Percentiles rank a stretch among this genome's conserved stretches.
Evolutionary conservation across 1,139 yeast genomes (phyloP).

Genomic region (Magnusiomyces ingens): DNA sequence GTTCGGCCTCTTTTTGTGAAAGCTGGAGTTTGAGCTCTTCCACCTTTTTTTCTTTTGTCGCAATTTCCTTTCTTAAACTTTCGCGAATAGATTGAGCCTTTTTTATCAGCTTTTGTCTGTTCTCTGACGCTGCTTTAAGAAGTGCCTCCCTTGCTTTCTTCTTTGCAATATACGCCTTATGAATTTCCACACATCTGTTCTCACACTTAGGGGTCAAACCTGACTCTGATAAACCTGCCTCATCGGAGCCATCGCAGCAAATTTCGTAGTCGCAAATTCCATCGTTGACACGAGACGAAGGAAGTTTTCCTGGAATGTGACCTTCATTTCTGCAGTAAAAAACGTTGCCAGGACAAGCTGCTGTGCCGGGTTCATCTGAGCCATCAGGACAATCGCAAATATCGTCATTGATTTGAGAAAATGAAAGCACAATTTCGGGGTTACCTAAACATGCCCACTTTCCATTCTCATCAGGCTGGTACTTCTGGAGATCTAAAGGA

Average conservation of each 20-base stretch:
- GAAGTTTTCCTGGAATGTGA: slow-evolving; percentile 43
- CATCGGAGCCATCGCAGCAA: slow-evolving; percentile 97
- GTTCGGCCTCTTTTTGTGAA: slow-evolving; percentile 5
- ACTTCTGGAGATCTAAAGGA: slow-evolving; percentile 38
- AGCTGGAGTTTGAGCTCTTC: slow-evolving; percentile 1
- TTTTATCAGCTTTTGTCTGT: slow-evolving; percentile 3
- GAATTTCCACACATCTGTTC: slow-evolving; percentile 18
- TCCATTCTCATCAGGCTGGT: slow-evolving; percentile 45
- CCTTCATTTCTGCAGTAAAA: slow-evolving; percentile 82
- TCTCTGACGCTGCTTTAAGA: slow-evolving; percentile 4
- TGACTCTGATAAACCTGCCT: slow-evolving; percentile 34
- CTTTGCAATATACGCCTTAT: slow-evolving; percentile 15
- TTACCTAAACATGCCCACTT: slow-evolving; percentile 66
- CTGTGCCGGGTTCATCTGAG: slow-evolving; percentile 93
- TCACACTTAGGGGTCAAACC: slow-evolving; percentile 20
- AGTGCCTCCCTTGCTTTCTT: slow-evolving; percentile 20
- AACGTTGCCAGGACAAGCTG: slow-evolving; percentile 55
- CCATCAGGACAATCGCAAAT: slow-evolving; percentile 98
- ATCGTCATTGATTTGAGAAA: slow-evolving; percentile 72
- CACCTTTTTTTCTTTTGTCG: slow-evolving; percentile 12
- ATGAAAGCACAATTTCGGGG: slow-evolving; percentile 54
- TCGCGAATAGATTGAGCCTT: slow-evolving; percentile 19
- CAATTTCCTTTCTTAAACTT: slow-evolving; percentile 16
- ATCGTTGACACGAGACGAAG: slow-evolving; percentile 65
- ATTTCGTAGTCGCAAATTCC: slow-evolving; percentile 85